A percentile compares a stretch with the other conserved stretches of the same genome.
These are phyloP conservation scores for Tilletia indica DNA, from an alignment of 1,284 basidiomycete species.

Conservation along the genomic window DNA sequence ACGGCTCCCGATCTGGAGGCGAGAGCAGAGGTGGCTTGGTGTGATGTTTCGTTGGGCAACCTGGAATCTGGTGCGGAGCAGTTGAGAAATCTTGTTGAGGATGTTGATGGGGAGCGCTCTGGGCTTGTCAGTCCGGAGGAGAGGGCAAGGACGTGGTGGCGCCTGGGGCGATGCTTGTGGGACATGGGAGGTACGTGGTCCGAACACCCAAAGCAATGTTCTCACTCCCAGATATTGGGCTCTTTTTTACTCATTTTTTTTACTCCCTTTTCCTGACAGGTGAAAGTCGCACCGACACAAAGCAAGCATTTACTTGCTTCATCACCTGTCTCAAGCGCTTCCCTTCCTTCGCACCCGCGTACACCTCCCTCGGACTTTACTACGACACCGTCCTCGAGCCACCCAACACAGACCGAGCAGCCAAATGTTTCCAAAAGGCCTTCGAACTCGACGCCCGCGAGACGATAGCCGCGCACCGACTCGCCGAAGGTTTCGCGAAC, in stretches of 20 bases:
- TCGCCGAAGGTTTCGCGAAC: slow-evolving; percentile 86
- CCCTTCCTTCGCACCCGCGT: slow-evolving; percentile 79
- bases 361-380: slow-evolving; percentile 88
- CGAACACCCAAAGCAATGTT: no score
- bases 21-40: slow-evolving; percentile 83
- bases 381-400: slow-evolving; percentile 73
- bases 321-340: slow-evolving; percentile 77
- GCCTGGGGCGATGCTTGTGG: slow-evolving; percentile 77
- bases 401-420: slow-evolving; percentile 77
- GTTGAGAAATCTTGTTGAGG: slow-evolving; percentile 66
- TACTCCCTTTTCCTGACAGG: slow-evolving; percentile 9
- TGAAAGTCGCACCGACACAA: slow-evolving; percentile 48
- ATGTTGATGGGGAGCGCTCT: slow-evolving; percentile 60
- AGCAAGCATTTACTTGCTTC: slow-evolving; percentile 64
- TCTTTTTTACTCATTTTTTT: slow-evolving; percentile 55
- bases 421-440: slow-evolving; percentile 97
- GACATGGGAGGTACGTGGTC: slow-evolving; percentile 63
- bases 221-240: neutral
- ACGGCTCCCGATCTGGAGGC: slow-evolving; percentile 66
- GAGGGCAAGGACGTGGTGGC: slow-evolving; percentile 77
- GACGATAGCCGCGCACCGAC: slow-evolving; percentile 74
- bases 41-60: slow-evolving; percentile 66
- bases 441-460: slow-evolving; percentile 93
- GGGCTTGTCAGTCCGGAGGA: slow-evolving; percentile 60
- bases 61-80: slow-evolving; percentile 63